phyloP scores from a whole-genome alignment of 495 filamentous ascomycete genomes.

The Hypoxylon trugodes region DNA sequence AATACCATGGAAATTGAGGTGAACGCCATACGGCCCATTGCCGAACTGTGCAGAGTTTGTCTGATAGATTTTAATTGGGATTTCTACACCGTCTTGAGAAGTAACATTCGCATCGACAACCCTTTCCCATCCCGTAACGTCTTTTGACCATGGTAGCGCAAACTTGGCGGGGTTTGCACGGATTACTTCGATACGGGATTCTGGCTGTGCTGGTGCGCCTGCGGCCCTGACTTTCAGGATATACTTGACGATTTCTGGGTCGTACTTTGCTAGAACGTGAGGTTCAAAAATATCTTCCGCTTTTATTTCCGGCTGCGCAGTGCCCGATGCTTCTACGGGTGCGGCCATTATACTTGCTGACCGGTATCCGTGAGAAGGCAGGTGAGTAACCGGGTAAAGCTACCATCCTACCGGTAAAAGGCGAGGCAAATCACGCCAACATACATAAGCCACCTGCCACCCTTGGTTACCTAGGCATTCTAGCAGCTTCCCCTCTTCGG shows the following conservation, averaged over 20 bases:
- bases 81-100: conserved; percentile 52
- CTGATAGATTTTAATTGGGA: conserved; percentile 56
- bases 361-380: no score
- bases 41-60: conserved; percentile 49
- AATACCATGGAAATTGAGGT: conserved; percentile 59
- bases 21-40: conserved; percentile 55
- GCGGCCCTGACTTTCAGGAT: conserved; percentile 19
- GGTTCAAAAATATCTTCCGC: conserved; percentile 33
- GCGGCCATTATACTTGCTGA: no score
- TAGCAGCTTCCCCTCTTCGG: conserved; percentile 5
- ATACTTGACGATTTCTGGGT: conserved; percentile 28
- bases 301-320: neutral
- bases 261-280: conserved; percentile 27
- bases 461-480: neutral
- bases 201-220: conserved; percentile 34
- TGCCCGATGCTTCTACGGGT: neutral
- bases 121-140: conserved; percentile 44
- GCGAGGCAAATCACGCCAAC: no score
- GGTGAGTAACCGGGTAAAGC: no score
- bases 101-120: conserved; percentile 48
- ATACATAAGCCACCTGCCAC: no score
- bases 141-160: conserved; percentile 48
- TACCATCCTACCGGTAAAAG: no score
- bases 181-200: conserved; percentile 54
- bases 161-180: conserved; percentile 50